Evolutionary conservation across 139 green algal genomes (phyloP).

Genomic region (Dunaliella primolecta): DNA sequence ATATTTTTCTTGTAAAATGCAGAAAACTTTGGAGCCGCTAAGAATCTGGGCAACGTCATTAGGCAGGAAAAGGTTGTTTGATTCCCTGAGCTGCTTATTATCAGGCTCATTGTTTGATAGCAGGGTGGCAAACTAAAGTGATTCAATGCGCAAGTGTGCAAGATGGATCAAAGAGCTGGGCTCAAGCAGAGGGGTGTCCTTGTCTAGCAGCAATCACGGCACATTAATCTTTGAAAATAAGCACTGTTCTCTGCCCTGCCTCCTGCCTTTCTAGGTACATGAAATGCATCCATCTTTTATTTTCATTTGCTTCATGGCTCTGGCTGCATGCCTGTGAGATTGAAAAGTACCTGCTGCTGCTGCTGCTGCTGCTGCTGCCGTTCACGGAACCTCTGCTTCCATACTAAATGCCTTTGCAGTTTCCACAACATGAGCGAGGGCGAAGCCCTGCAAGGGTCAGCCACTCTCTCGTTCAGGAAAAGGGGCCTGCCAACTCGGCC

Average conservation of each 20-base stretch:
- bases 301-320: background rate
- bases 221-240: background rate
- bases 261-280: background rate
- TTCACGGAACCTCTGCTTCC: background rate
- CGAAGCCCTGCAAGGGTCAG: background rate
- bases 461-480: background rate
- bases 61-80: too few species aligned
- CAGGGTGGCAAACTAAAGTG: too few species aligned
- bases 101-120: too few species aligned
- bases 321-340: background rate
- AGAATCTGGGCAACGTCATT: too few species aligned
- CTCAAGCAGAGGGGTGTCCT: too few species aligned
- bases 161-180: too few species aligned
- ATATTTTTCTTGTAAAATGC: background rate
- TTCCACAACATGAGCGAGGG: background rate
- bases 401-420: background rate
- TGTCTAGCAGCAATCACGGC: background rate
- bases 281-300: background rate
- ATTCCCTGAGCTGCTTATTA: too few species aligned
- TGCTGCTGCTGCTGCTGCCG: too few species aligned
- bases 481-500: background rate
- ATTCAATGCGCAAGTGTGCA: too few species aligned
- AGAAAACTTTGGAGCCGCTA: too few species aligned
- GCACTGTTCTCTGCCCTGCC: background rate
- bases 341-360: too few species aligned